These are phyloP conservation scores for Elsinoe perseae DNA, from an alignment of 2,329 filamentous ascomycete genomes.

Conservation along the genomic window DNA sequence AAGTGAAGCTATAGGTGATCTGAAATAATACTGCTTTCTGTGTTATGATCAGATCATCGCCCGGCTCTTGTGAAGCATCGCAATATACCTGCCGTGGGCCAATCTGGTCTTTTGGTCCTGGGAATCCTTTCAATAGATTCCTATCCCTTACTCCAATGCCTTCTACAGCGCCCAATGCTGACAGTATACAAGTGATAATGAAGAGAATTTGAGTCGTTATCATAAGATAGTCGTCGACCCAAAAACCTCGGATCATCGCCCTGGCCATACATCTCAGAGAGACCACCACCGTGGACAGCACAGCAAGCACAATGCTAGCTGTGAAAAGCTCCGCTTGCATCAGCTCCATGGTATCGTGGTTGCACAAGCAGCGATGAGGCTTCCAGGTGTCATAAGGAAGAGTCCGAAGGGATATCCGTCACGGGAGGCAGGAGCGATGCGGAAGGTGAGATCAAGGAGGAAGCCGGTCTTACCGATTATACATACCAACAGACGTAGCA, in stretches of 20 bases:
- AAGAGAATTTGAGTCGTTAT: slow-evolving; percentile 16
- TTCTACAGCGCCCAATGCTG: slow-evolving; percentile 12
- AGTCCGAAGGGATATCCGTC: background rate
- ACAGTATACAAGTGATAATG: slow-evolving; percentile 10
- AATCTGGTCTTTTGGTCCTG: slow-evolving; percentile 8
- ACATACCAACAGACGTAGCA: background rate
- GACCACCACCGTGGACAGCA: slow-evolving; percentile 17
- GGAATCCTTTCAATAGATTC: background rate
- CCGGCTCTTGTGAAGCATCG: background rate
- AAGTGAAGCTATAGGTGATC: slow-evolving; percentile 41
- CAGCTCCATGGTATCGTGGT: slow-evolving; percentile 1
- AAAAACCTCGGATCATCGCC: slow-evolving; percentile 16
- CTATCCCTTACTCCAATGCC: slow-evolving; percentile 17
- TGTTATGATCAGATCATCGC: background rate
- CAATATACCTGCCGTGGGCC: slow-evolving; percentile 14
- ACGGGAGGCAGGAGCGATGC: background rate
- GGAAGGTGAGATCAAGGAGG: background rate
- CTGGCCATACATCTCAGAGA: slow-evolving; percentile 15
- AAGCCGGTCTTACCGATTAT: background rate
- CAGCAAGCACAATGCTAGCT: slow-evolving; percentile 8
- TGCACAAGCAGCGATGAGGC: background rate
- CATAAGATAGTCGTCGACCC: slow-evolving; percentile 18
- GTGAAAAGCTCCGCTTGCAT: slow-evolving; percentile 10
- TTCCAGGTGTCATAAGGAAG: background rate
- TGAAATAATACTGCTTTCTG: slow-evolving; percentile 35